A percentile compares a stretch with the other conserved stretches of the same genome.
phyloP scores from a whole-genome alignment of 163 green algal genomes.

The Chlamydomonas reinhardtii region DNA sequence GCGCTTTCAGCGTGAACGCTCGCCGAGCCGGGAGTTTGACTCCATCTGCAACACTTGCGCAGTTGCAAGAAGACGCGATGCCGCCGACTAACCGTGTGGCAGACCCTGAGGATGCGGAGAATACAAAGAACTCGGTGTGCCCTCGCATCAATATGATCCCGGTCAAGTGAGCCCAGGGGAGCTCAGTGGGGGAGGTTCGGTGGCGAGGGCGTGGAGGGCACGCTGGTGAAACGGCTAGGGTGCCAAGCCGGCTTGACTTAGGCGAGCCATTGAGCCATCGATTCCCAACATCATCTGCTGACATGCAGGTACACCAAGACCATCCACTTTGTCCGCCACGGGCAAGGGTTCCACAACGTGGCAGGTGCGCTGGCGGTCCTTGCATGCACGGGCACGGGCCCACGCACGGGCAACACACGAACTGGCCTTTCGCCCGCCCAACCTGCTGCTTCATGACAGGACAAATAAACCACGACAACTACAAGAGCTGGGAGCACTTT shows the following conservation, averaged over 20 bases:
- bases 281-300: no score
- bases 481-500: conserved; percentile 60
- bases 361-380: conserved; percentile 52
- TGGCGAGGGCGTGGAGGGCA: no score
- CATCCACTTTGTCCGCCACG: conserved; percentile 75
- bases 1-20: no score
- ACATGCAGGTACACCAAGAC: conserved; percentile 38
- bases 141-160: conserved; percentile 6
- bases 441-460: not conserved
- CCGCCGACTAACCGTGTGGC: not conserved
- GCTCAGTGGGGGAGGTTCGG: no score
- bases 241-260: no score
- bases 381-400: no score
- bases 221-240: no score
- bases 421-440: not conserved
- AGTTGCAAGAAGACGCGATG: not conserved
- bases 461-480: conserved; percentile 60
- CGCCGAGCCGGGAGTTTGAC: no score
- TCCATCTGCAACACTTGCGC: not conserved
- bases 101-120: conserved; percentile 30
- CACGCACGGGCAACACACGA: no score
- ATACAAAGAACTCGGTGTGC: not conserved
- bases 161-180: no score
- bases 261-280: no score
- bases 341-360: conserved; percentile 77